Conservation (phyloP, 345 rosid species). For the Aquilaria yunnanensis region DNA sequence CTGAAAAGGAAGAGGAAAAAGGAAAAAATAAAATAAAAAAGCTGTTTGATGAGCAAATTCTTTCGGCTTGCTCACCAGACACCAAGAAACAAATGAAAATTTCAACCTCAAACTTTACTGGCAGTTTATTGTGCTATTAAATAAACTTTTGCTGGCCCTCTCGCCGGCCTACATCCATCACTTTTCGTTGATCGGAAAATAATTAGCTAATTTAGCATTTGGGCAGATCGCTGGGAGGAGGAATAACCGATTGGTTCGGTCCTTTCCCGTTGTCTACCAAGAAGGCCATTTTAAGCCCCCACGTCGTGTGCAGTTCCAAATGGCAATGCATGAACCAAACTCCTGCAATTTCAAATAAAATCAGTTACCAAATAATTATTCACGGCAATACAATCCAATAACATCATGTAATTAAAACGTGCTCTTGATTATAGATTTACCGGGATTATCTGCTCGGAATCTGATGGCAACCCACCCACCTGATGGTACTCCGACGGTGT, state of each 20-base stretch:
- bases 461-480: conserved; percentile 94
- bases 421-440: conserved; percentile 23
- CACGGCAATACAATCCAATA: no score
- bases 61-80: no score
- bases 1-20: no score
- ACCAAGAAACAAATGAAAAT: no score
- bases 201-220: conserved; percentile 39
- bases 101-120: no score
- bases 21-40: no score
- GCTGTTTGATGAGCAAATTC: no score
- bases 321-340: conserved; percentile 99
- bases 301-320: conserved; percentile 93
- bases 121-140: no score
- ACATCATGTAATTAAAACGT: neutral
- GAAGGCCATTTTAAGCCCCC: conserved; percentile 99
- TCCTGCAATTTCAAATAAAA: conserved; percentile 24
- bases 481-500: conserved; percentile 82
- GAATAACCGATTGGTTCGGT: conserved; percentile 70
- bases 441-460: conserved; percentile 91
- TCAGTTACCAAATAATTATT: neutral
- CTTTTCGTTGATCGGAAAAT: neutral
- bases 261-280: conserved; percentile 93
- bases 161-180: no score
- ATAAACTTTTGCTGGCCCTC: no score
- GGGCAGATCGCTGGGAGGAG: conserved; percentile 92